Percentiles rank a stretch among this genome's conserved stretches.
Evolutionary conservation across 768 basidiomycete species (phyloP).

Genomic region (Trametes cinnabarina): DNA sequence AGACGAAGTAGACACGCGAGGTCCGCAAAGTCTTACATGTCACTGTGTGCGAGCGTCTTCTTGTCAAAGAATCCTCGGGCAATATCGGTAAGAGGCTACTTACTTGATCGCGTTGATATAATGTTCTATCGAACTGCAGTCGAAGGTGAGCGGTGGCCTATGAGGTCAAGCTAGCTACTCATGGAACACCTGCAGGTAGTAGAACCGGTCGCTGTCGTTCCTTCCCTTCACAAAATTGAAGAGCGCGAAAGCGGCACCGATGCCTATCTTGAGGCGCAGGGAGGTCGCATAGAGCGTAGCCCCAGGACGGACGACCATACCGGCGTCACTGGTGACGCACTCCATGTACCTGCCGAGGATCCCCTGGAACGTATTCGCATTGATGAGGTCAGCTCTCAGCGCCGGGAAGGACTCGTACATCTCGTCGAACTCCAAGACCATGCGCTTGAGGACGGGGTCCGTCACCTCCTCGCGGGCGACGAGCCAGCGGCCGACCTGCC

Average conservation of each 20-base stretch:
- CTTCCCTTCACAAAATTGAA: slow-evolving; percentile 31
- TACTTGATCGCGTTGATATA: background rate
- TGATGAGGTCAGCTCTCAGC: slow-evolving; percentile 23
- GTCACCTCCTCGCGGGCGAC: slow-evolving; percentile 28
- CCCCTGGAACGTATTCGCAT: slow-evolving; percentile 35
- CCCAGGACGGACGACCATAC: slow-evolving; percentile 21
- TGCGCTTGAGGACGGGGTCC: slow-evolving; percentile 32
- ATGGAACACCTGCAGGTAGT: slow-evolving; percentile 39
- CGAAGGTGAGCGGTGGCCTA: background rate
- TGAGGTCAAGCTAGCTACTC: background rate
- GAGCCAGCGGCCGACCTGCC: slow-evolving; percentile 36
- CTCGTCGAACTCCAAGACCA: slow-evolving; percentile 35
- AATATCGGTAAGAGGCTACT: too few relatives aligned
- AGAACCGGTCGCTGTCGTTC: slow-evolving; percentile 23
- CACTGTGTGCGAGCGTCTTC: background rate
- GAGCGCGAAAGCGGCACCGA: slow-evolving; percentile 34
- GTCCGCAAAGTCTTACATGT: slow-evolving; percentile 1
- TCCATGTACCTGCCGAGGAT: slow-evolving; percentile 36
- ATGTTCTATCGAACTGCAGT: background rate
- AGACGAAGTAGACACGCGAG: too few relatives aligned
- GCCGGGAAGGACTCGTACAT: slow-evolving; percentile 29
- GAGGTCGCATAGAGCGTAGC: slow-evolving; percentile 30
- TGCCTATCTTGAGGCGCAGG: slow-evolving; percentile 30
- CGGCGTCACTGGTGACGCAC: slow-evolving; percentile 25
- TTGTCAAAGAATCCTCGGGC: too few relatives aligned